Conservation (phyloP, 2,329 filamentous ascomycete species). For the Aspergillus fischeri region DNA sequence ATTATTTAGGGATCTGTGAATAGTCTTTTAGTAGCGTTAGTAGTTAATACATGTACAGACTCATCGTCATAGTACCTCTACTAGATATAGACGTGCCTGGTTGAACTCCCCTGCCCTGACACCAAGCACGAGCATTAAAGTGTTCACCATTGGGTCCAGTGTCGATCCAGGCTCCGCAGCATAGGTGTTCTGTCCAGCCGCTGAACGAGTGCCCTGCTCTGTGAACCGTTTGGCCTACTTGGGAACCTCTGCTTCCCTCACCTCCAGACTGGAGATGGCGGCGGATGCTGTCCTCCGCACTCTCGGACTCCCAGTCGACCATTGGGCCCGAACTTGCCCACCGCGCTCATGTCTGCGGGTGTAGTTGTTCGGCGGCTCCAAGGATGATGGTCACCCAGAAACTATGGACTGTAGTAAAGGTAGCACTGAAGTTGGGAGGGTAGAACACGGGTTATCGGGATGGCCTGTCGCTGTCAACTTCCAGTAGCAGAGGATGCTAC, state of each 20-base stretch:
- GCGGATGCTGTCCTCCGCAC: not conserved
- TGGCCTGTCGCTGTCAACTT: not conserved
- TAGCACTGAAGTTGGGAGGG: not conserved
- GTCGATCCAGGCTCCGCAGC: not conserved
- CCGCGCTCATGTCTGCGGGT: not conserved
- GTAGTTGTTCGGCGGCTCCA: not conserved
- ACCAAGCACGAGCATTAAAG: conserved; percentile 22
- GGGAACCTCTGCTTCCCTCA: not conserved
- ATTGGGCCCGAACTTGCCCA: not conserved
- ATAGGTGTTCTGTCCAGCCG: not conserved
- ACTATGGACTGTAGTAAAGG: too few species aligned
- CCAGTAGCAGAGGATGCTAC: not conserved
- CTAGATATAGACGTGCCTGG: too few species aligned
- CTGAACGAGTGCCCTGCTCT: not conserved
- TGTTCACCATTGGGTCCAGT: conserved; percentile 37
- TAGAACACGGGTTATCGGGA: not conserved
- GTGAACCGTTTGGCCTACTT: not conserved
- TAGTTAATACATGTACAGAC: too few species aligned
- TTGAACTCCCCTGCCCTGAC: too few species aligned
- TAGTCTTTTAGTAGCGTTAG: too few species aligned
- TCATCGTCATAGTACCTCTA: too few species aligned
- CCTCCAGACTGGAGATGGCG: not conserved
- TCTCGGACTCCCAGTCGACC: not conserved
- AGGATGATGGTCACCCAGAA: too few species aligned
- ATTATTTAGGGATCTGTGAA: too few species aligned